phyloP scores from a whole-genome alignment of 2,329 filamentous ascomycete genomes.

The Fusarium sp. region DNA sequence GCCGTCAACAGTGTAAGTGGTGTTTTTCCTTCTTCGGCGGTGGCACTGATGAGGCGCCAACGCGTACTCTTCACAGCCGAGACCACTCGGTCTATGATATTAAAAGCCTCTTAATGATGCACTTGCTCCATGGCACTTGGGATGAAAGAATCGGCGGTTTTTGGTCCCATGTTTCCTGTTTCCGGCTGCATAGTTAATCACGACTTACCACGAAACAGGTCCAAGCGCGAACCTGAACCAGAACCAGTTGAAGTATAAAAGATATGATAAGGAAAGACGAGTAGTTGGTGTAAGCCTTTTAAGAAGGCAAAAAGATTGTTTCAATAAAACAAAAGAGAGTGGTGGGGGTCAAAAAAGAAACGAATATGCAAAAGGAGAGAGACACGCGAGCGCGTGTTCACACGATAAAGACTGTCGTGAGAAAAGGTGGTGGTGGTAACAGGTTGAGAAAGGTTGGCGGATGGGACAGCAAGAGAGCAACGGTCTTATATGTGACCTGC shows the following conservation, averaged over 20 bases:
- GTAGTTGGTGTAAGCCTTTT: conserved; percentile 10
- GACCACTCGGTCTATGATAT: conserved; percentile 18
- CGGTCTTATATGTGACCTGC: conserved; percentile 36
- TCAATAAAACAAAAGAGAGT: conserved; percentile 24
- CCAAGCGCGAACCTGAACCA: conserved; percentile 6
- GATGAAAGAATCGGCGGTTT: not conserved
- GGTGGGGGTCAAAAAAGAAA: conserved; percentile 24
- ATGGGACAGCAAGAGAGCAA: conserved; percentile 16
- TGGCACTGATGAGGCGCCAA: not conserved
- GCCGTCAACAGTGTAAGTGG: conserved; percentile 25
- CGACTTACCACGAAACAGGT: conserved; percentile 29
- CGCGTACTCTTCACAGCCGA: conserved; percentile 4
- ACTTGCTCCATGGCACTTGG: conserved; percentile 19
- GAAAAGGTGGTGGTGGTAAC: conserved; percentile 15
- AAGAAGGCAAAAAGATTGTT: conserved; percentile 1
- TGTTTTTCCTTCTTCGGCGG: not conserved
- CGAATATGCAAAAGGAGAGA: conserved; percentile 28
- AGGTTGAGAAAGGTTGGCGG: conserved; percentile 7
- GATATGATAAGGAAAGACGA: conserved; percentile 21
- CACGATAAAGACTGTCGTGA: conserved; percentile 39
- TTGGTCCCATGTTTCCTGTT: conserved; percentile 5
- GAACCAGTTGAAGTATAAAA: not conserved
- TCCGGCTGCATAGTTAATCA: conserved; percentile 16
- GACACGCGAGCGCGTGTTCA: conserved; percentile 43
- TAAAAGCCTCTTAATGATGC: not conserved